phyloP scores from a whole-genome alignment of 2,329 filamentous ascomycete species.

The Graphilbum fragrans region DNA sequence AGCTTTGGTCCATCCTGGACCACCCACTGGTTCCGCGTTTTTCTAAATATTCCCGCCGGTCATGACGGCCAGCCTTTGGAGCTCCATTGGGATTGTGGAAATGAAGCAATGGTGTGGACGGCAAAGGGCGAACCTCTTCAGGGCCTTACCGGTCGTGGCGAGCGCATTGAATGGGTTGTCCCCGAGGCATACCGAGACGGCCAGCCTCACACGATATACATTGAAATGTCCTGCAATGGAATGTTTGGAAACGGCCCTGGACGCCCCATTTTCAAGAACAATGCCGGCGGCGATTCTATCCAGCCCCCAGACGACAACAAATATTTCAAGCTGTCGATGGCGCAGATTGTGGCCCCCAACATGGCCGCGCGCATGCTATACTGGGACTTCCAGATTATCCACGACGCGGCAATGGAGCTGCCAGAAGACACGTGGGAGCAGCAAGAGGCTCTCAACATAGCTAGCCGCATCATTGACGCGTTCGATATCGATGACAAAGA shows the following conservation, averaged over 20 bases:
- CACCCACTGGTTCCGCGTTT: constrained; percentile 91
- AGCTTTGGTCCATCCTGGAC: constrained; percentile 92
- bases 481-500: constrained; percentile 73
- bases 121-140: constrained; percentile 83
- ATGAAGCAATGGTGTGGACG: constrained; percentile 90
- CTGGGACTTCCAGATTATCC: constrained; percentile 94
- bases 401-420: constrained; percentile 84
- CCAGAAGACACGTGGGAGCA: constrained; percentile 79
- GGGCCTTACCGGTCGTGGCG: constrained; percentile 79
- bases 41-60: constrained; percentile 62
- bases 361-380: constrained; percentile 69
- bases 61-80: constrained; percentile 72
- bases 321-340: constrained; percentile 63
- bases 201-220: constrained; percentile 78
- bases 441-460: constrained; percentile 72
- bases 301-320: constrained; percentile 77
- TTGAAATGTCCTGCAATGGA: constrained; percentile 97
- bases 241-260: constrained; percentile 99
- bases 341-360: constrained; percentile 83
- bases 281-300: constrained; percentile 67
- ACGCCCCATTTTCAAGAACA: no score
- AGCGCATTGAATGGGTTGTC: constrained; percentile 84
- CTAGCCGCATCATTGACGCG: constrained; percentile 78
- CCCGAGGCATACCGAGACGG: constrained; percentile 73
- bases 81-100: constrained; percentile 90